These are phyloP conservation scores for Phtheirospermum japonicum DNA, from an alignment of 257 asterid genomes.

Conservation along the genomic window DNA sequence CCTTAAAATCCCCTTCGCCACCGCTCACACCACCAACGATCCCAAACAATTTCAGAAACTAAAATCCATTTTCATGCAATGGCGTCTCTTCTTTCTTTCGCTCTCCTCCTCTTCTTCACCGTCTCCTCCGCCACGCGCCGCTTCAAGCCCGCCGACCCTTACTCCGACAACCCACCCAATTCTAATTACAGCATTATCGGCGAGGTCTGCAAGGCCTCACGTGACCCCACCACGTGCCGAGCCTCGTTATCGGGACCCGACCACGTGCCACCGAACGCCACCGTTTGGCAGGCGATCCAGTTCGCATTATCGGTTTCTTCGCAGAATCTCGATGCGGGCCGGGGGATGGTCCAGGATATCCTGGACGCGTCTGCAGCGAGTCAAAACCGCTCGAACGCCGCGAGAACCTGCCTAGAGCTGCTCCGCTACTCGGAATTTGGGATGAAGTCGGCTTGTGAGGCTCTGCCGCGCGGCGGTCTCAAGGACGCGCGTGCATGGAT, in stretches of 20 bases:
- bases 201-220: conserved; percentile 53
- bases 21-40: not conserved
- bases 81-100: conserved; percentile 34
- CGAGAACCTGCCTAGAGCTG: conserved; percentile 42
- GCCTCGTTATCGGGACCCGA: conserved; percentile 28
- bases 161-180: not conserved
- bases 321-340: conserved; percentile 33
- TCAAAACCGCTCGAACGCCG: conserved; percentile 48
- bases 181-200: not conserved
- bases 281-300: conserved; percentile 36
- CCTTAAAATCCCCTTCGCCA: conserved; percentile 21
- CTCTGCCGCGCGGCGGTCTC: conserved; percentile 30
- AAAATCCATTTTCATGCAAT: conserved; percentile 33
- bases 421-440: conserved; percentile 42
- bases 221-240: conserved; percentile 43
- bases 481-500: conserved; percentile 80
- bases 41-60: conserved; percentile 6
- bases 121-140: conserved; percentile 27
- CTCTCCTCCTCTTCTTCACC: conserved; percentile 28
- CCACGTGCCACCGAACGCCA: conserved; percentile 30
- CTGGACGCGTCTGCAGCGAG: conserved; percentile 33
- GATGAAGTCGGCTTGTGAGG: conserved; percentile 24
- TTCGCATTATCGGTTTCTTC: conserved; percentile 44
- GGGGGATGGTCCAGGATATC: conserved; percentile 39
- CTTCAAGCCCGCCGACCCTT: not conserved